Percentiles rank a stretch among this genome's conserved stretches.
These are phyloP conservation scores for Hirschfeldia incana DNA, from an alignment of 345 rosid species.

Conservation along the genomic window DNA sequence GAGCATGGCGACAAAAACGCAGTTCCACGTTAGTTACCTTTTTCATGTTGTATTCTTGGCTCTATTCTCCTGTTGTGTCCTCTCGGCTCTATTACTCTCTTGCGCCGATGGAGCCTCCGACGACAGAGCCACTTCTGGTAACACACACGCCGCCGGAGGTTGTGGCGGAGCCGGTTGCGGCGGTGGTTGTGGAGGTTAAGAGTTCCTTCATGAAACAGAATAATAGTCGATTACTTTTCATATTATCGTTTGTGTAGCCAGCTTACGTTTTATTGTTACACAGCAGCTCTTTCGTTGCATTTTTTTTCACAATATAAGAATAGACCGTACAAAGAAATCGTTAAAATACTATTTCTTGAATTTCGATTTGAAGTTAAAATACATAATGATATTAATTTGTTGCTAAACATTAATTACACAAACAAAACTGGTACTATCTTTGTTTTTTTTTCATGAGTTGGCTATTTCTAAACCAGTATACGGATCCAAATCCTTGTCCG, in stretches of 20 bases:
- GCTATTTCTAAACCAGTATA: not conserved
- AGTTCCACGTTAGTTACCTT: conserved; percentile 28
- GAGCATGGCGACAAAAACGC: conserved; percentile 29
- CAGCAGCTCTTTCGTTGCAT: not conserved
- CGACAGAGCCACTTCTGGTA: conserved; percentile 20
- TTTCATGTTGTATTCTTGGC: conserved; percentile 43
- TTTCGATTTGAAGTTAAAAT: conserved; percentile 5
- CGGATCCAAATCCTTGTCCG: not conserved
- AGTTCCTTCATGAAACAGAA: not conserved
- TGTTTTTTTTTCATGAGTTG: not conserved
- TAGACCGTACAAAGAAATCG: not conserved
- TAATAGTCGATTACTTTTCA: not conserved
- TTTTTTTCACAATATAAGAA: not conserved
- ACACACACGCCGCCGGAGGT: conserved; percentile 36
- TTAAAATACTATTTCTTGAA: not conserved
- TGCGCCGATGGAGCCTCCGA: conserved; percentile 57
- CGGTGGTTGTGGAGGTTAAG: conserved; percentile 52
- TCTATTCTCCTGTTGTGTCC: conserved; percentile 41
- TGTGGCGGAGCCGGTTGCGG: conserved; percentile 56
- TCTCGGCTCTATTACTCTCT: conserved; percentile 50
- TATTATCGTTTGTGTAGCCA: not conserved
- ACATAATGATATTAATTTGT: not conserved
- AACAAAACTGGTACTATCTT: not conserved
- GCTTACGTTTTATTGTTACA: not conserved
- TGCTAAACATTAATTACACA: not conserved